These are phyloP conservation scores for Pseudomicrostroma phylloplanum DNA, from an alignment of 1,284 basidiomycete species.

Conservation along the genomic window DNA sequence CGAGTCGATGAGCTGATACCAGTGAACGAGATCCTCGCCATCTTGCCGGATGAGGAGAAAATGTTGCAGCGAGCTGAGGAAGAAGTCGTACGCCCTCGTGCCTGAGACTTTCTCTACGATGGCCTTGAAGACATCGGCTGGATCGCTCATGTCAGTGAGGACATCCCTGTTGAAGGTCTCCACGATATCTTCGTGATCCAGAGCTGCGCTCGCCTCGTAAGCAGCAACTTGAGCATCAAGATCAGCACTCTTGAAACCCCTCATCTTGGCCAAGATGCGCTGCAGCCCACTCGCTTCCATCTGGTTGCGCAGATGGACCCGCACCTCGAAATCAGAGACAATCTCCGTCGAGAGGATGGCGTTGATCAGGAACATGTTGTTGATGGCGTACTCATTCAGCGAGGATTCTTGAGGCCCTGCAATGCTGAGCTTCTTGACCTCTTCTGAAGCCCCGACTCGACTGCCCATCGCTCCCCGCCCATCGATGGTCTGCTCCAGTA, in stretches of 20 bases:
- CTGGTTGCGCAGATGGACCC: slow-evolving; percentile 75
- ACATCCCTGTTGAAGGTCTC: slow-evolving; percentile 72
- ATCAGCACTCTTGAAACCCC: slow-evolving; percentile 60
- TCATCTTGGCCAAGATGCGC: slow-evolving; percentile 67
- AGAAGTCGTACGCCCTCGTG: slow-evolving; percentile 74
- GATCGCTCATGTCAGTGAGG: slow-evolving; percentile 69
- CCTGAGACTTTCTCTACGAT: slow-evolving; percentile 68
- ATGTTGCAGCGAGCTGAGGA: slow-evolving; percentile 87
- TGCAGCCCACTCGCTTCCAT: slow-evolving; percentile 82
- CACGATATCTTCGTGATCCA: slow-evolving; percentile 71
- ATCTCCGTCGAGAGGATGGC: slow-evolving; percentile 43
- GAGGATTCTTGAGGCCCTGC: slow-evolving; percentile 68
- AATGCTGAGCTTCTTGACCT: slow-evolving; percentile 60
- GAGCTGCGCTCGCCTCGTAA: slow-evolving; percentile 65
- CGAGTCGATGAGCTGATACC: slow-evolving; percentile 90
- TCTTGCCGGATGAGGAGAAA: slow-evolving; percentile 83
- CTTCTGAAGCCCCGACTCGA: slow-evolving; percentile 84
- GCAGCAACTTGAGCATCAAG: slow-evolving; percentile 67
- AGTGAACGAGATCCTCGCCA: slow-evolving; percentile 65
- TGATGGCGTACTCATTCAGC: slow-evolving; percentile 56
- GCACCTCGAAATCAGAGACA: slow-evolving; percentile 60
- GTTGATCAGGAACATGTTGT: slow-evolving; percentile 42
- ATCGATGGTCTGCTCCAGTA: slow-evolving; percentile 68
- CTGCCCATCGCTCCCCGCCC: slow-evolving; percentile 93
- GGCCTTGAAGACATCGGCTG: slow-evolving; percentile 79